Base-by-base conservation (phyloP, 371 early-diverging fungal genomes). In the Mortierella sp. region DNA sequence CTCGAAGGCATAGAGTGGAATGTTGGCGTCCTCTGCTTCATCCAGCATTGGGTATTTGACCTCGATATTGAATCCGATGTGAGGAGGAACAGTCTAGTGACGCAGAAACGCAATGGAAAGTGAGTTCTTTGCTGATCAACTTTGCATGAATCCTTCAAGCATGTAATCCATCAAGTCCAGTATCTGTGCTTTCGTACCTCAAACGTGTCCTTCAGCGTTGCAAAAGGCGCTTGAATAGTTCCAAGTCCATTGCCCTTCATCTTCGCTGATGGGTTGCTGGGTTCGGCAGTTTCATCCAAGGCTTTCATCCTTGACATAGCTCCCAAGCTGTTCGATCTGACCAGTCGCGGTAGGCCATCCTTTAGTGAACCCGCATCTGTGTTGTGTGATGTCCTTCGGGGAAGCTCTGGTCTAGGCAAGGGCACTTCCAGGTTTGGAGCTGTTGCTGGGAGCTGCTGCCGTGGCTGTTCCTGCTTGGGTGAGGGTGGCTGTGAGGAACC, bases 21-120 rank as follows among this genome's bases (percentile, higher is more conserved):
- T 63, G 28, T 88, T 84, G 41, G 89, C 90, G 25, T 82, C 83
- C 78, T 94, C 93, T 14, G 93, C 92, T 70, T 98, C 97, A 60
- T 94, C 91, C 19, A 89, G 80, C 87, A 92, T 90, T 0, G 98
- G 98, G 68, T 98, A 98, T 80, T 99, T 99, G 67, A 98, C 88
- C 79, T 99, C 99, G 57, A 99, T 92, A 65, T 98, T 97, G 67
- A 97, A 95, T 9, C 96, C 98, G 13, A 93, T 86, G 7, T 82
- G 60, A 14, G 80, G 73, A 0, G 97, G 96, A 8, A 95, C 91
- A 22, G 83, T 82, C 85, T 85, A 60, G 68, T 27, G 9, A 17
- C 21, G 34, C 10, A 4, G 10, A 7, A 4, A 10, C 34, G 10
- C 34, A 10, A 34, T 7, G 10, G 10, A 10, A 10, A 10, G 34